A percentile compares a stretch with the other conserved stretches of the same genome.
Evolutionary conservation across 116 monocot genomes (phyloP).

Genomic region (Dioscorea cayenensis): DNA sequence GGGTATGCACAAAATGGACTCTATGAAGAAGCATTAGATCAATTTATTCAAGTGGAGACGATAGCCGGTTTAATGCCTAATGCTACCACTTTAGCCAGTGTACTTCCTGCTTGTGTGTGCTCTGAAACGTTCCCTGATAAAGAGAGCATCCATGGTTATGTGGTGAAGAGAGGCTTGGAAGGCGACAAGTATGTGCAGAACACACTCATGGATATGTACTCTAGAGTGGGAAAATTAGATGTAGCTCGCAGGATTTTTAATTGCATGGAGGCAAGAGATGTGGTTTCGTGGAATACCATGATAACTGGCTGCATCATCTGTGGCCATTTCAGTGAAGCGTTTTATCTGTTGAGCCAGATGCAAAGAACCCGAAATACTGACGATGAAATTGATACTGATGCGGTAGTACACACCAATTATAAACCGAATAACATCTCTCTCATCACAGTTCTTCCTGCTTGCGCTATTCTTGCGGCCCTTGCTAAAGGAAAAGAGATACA

Average conservation of each 20-base stretch:
- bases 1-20: slow-evolving; percentile 66
- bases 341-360: slow-evolving; percentile 62
- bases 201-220: slow-evolving; percentile 91
- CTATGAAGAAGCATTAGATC: slow-evolving; percentile 50
- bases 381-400: not conserved
- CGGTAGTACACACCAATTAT: not conserved
- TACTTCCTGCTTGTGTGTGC: slow-evolving; percentile 68
- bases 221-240: slow-evolving; percentile 55
- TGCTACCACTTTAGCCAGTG: slow-evolving; percentile 76
- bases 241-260: slow-evolving; percentile 51
- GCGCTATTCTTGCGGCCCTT: slow-evolving; percentile 58
- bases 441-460: slow-evolving; percentile 77
- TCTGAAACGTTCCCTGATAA: slow-evolving; percentile 50
- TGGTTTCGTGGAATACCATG: slow-evolving; percentile 93
- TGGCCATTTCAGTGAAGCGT: slow-evolving; percentile 38
- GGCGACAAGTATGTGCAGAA: slow-evolving; percentile 76
- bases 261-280: slow-evolving; percentile 50
- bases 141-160: slow-evolving; percentile 75
- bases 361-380: slow-evolving; percentile 21
- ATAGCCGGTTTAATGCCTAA: slow-evolving; percentile 49
- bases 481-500: slow-evolving; percentile 87
- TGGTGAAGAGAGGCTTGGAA: slow-evolving; percentile 64
- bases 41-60: slow-evolving; percentile 69
- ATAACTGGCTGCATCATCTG: slow-evolving; percentile 50
- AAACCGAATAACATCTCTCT: slow-evolving; percentile 75